phyloP scores from a whole-genome alignment of 1,284 basidiomycete species.

The Cutaneotrichosporon sp. region DNA sequence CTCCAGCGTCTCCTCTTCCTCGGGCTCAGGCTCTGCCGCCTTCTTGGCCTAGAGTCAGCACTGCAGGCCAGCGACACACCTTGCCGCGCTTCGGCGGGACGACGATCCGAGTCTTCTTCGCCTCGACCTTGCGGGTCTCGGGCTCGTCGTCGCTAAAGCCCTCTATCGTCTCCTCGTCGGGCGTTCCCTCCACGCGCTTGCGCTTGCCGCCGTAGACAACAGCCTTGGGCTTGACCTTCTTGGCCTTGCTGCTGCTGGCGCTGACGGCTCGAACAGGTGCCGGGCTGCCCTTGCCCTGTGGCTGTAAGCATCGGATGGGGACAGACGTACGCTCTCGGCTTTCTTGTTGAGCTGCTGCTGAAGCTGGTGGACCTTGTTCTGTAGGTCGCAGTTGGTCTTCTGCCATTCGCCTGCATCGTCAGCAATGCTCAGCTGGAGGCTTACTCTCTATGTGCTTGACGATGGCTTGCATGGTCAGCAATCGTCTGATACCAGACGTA shows the following conservation, averaged over 20 bases:
- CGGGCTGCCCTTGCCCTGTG: background rate
- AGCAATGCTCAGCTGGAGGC: background rate
- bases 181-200: background rate
- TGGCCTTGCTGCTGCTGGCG: too few relatives aligned
- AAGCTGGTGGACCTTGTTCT: constrained; percentile 5
- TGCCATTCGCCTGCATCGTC: background rate
- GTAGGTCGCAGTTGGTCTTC: background rate
- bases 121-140: background rate
- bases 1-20: background rate
- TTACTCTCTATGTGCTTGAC: background rate
- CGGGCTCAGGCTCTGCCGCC: background rate
- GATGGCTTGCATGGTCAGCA: background rate
- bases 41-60: background rate
- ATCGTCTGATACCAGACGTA: background rate
- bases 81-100: background rate
- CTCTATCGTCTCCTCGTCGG: background rate
- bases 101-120: background rate
- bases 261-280: background rate
- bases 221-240: background rate
- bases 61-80: background rate
- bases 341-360: background rate
- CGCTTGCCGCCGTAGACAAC: background rate
- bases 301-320: background rate
- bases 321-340: background rate
- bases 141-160: background rate